Conservation (phyloP, 1,139 yeast genomes). For the Hyphopichia khmerensis region DNA sequence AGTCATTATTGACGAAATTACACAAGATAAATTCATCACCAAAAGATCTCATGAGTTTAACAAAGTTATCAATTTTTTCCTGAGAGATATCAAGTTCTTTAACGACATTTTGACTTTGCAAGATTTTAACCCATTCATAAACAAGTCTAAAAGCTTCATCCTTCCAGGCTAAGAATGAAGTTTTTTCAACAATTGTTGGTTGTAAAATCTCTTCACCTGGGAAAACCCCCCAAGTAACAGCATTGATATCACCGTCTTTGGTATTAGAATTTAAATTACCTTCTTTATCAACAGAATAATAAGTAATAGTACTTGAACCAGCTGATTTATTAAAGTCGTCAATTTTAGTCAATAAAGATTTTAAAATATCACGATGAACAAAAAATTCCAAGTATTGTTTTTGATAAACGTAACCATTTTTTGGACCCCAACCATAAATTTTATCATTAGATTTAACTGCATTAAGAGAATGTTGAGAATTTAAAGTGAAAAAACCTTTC, state of each 20-base stretch:
- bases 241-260: slow-evolving; percentile 76
- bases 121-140: slow-evolving; percentile 73
- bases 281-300: slow-evolving; percentile 68
- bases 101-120: slow-evolving; percentile 33
- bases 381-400: slow-evolving; percentile 88
- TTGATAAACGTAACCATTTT: slow-evolving; percentile 87
- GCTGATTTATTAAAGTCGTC: slow-evolving; percentile 38
- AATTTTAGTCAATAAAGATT: slow-evolving; percentile 31
- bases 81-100: slow-evolving; percentile 39
- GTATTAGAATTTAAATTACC: slow-evolving; percentile 68
- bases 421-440: slow-evolving; percentile 94
- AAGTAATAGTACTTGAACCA: slow-evolving; percentile 55
- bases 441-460: slow-evolving; percentile 72
- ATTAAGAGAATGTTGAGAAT: slow-evolving; percentile 93
- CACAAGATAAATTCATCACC: slow-evolving; percentile 69
- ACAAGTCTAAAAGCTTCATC: slow-evolving; percentile 89
- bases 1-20: slow-evolving; percentile 90
- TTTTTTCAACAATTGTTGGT: slow-evolving; percentile 90
- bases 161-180: slow-evolving; percentile 92
- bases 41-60: slow-evolving; percentile 47
- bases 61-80: slow-evolving; percentile 23
- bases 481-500: slow-evolving; percentile 74
- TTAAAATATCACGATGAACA: slow-evolving; percentile 58
- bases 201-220: slow-evolving; percentile 90
- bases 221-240: slow-evolving; percentile 97